phyloP scores from a whole-genome alignment of 1,139 yeast species.

The Yueomyces sp. region DNA sequence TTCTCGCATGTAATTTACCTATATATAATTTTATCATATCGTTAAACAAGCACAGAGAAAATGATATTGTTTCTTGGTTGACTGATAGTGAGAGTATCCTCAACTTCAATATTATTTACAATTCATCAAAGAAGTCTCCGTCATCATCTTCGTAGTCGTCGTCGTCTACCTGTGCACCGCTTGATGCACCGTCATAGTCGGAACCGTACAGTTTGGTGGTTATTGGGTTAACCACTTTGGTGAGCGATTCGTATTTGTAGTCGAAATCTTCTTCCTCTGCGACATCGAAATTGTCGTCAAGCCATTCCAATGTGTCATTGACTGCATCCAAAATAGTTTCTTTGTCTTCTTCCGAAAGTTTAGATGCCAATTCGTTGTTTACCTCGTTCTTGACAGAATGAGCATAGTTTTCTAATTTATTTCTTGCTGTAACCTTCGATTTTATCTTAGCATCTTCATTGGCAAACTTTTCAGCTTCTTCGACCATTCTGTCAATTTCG shows the following conservation, averaged over 20 bases:
- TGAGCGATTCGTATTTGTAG: slow-evolving; percentile 81
- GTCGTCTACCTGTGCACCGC: slow-evolving; percentile 46
- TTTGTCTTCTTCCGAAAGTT: slow-evolving; percentile 83
- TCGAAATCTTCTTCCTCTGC: slow-evolving; percentile 90
- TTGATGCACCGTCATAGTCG: slow-evolving; percentile 35
- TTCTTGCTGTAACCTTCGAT: slow-evolving; percentile 75
- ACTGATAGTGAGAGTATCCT: no score
- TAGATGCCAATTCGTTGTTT: slow-evolving; percentile 50
- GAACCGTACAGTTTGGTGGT: slow-evolving; percentile 79
- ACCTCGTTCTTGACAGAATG: slow-evolving; percentile 73
- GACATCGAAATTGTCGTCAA: slow-evolving; percentile 68
- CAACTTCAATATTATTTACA: slow-evolving; percentile 23
- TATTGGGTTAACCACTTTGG: slow-evolving; percentile 80
- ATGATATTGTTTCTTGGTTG: no score
- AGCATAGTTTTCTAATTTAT: slow-evolving; percentile 80
- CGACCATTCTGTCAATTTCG: slow-evolving; percentile 45
- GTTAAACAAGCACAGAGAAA: no score
- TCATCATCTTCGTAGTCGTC: slow-evolving; percentile 34
- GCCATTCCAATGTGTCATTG: slow-evolving; percentile 77
- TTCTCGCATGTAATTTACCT: no score
- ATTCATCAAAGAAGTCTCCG: slow-evolving; percentile 39
- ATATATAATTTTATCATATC: no score
- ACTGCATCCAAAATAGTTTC: slow-evolving; percentile 82
- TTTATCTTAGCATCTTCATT: slow-evolving; percentile 22
- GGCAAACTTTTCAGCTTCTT: slow-evolving; percentile 29